Evolutionary conservation across 2,329 filamentous ascomycete species (phyloP).

Genomic region (Pseudogymnoascus sp.): DNA sequence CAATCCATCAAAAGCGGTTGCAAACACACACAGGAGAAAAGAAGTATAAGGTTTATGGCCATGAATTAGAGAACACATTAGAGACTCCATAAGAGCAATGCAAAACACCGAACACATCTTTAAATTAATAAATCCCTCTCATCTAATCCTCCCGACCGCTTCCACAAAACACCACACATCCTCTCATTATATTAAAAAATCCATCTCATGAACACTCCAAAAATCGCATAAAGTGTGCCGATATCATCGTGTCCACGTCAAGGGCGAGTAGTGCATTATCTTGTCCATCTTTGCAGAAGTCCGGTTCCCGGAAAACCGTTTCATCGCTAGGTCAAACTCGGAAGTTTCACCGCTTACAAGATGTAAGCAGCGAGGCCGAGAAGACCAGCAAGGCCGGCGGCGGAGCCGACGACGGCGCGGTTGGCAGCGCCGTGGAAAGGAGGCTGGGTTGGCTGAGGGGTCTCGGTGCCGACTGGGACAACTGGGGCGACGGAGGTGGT

Average conservation of each 20-base stretch:
- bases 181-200: neutral
- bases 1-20: neutral
- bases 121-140: neutral
- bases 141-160: neutral
- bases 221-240: neutral
- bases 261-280: neutral
- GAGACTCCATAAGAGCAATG: neutral
- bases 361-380: constrained; percentile 46
- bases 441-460: constrained; percentile 25
- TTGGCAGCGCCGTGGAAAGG: constrained; percentile 45
- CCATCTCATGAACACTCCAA: neutral
- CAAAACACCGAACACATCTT: neutral
- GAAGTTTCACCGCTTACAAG: constrained; percentile 20
- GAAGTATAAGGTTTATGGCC: neutral
- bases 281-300: neutral
- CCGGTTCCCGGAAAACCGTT: neutral
- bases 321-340: too few relatives aligned
- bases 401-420: constrained; percentile 48
- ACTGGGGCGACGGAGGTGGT: constrained; percentile 20
- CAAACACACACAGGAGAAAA: neutral
- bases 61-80: neutral
- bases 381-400: constrained; percentile 50
- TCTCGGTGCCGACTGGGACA: constrained; percentile 15
- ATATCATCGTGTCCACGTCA: neutral
- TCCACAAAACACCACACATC: neutral